A percentile compares a stretch with the other conserved stretches of the same genome.
phyloP scores from a whole-genome alignment of 768 basidiomycete species.

The Auriculariales sp. region DNA sequence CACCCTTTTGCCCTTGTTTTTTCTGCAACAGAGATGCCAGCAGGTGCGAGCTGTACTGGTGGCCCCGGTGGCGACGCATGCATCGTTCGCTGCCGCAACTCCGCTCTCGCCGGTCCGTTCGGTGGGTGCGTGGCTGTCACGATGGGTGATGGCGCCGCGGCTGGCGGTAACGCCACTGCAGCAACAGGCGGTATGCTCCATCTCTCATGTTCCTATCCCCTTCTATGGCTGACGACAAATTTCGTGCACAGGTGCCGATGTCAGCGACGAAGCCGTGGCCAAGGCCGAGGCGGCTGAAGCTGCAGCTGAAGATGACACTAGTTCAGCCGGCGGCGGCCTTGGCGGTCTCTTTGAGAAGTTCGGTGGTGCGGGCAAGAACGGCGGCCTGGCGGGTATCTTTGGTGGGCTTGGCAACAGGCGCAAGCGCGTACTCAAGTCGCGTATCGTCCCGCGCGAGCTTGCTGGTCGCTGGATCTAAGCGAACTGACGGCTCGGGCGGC shows the following conservation, averaged over 20 bases:
- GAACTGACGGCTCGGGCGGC: no score
- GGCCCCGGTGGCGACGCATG: conserved; percentile 8
- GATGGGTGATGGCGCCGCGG: not conserved
- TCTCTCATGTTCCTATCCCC: not conserved
- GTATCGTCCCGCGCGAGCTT: not conserved
- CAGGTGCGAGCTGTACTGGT: conserved; percentile 8
- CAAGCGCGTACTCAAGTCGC: not conserved
- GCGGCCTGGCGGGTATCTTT: not conserved
- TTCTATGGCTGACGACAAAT: not conserved
- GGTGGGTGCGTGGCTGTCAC: conserved; percentile 16
- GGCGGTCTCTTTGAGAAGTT: not conserved
- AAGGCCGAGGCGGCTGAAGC: not conserved
- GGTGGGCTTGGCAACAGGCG: not conserved
- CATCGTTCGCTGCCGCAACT: conserved; percentile 11
- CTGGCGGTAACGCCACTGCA: conserved; percentile 1
- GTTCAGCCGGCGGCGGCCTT: not conserved
- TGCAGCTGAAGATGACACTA: not conserved
- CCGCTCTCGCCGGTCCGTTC: conserved; percentile 16
- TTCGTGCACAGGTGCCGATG: not conserved
- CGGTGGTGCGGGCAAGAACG: not conserved
- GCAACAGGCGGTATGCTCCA: not conserved
- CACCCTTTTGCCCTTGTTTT: not conserved
- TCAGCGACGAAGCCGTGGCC: not conserved
- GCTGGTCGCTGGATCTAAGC: not conserved
- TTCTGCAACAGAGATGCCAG: conserved; percentile 6